Evolutionary conservation across 2,329 filamentous ascomycete species (phyloP), one percentile per base, ranked within the genome.

Genomic region (Arthrinium puccinioides): DNA sequence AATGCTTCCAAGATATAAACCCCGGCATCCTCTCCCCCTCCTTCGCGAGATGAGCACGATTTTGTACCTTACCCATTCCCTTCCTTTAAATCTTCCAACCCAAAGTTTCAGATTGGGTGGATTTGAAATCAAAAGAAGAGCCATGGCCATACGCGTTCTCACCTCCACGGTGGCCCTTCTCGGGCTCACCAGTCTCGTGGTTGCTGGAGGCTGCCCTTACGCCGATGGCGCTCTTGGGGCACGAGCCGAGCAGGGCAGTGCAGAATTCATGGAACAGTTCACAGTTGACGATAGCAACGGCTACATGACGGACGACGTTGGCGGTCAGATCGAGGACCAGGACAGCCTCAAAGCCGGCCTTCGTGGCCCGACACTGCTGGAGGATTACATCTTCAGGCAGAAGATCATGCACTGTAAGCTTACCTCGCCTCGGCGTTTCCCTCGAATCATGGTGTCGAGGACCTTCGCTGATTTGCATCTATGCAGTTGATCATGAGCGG

Each of bases 311-410:
- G 75, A 74, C 20, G 82, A 86, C 51, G 75, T 76, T 18, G 83
- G 82, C 9, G 79, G 76, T 0, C 81, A 80, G 0, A 79, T 87
- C 27, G 66, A 67, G 32, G 82, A 87, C 21, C 79, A 83, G 50
- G 66, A 72, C 44, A 83, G 77, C 48, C 27, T 44, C 5, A 42
- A 40, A 19, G 44, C 21, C n/a, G 83, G 83, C 3, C 67, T 72
- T 7, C 67, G 81, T 30, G 76, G 76, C 3, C 69, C 76, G 9
- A 75, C 72, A 1, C 59, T 80, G 9, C 60, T 81, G 3, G 76
- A 81, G 50, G 76, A 80, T 50, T 79, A 76, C 41, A 73, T 76
- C 42, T 76, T 79, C 56, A 67, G 76, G 20, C 73, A 79, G 47
- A 80, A 80, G 59, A 74, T 76, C 40, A 69, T 68, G 39, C 70